Evolutionary conservation across 2,329 filamentous ascomycete species (phyloP).

Genomic region (Aureobasidium pullulans): DNA sequence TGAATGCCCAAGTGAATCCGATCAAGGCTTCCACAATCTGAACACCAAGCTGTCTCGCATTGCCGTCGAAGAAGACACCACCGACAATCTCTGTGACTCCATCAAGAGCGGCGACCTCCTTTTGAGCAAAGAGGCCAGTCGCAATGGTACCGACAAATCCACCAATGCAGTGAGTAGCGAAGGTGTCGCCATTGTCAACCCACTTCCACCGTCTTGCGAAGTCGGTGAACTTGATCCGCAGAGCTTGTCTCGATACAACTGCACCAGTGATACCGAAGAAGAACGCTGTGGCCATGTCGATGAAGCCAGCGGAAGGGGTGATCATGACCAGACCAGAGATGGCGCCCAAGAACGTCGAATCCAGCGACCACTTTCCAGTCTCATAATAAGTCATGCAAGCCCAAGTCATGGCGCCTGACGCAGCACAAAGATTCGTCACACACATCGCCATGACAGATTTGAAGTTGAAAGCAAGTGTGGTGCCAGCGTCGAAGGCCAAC

Average conservation of each 20-base stretch:
- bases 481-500: slow-evolving; percentile 46
- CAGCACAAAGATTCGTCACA: slow-evolving; percentile 44
- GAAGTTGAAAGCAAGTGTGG: slow-evolving; percentile 42
- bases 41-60: slow-evolving; percentile 42
- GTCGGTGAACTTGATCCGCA: slow-evolving; percentile 47
- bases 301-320: slow-evolving; percentile 43
- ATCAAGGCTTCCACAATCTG: slow-evolving; percentile 46
- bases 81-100: slow-evolving; percentile 42
- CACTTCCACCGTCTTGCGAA: slow-evolving; percentile 40
- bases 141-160: slow-evolving; percentile 44
- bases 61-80: slow-evolving; percentile 48
- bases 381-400: slow-evolving; percentile 38
- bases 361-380: slow-evolving; percentile 40
- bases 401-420: slow-evolving; percentile 42
- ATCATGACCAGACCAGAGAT: slow-evolving; percentile 49
- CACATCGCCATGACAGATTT: slow-evolving; percentile 44
- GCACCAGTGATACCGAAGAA: slow-evolving; percentile 43
- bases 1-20: slow-evolving; percentile 46
- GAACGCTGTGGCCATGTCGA: slow-evolving; percentile 43
- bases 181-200: slow-evolving; percentile 51
- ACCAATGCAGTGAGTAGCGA: slow-evolving; percentile 48
- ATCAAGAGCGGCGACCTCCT: slow-evolving; percentile 47
- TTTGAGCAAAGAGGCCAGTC: slow-evolving; percentile 45
- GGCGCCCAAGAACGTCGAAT: slow-evolving; percentile 46
- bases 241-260: slow-evolving; percentile 42